Base-by-base conservation (phyloP, 345 rosid species). In the Populus simonii region DNA sequence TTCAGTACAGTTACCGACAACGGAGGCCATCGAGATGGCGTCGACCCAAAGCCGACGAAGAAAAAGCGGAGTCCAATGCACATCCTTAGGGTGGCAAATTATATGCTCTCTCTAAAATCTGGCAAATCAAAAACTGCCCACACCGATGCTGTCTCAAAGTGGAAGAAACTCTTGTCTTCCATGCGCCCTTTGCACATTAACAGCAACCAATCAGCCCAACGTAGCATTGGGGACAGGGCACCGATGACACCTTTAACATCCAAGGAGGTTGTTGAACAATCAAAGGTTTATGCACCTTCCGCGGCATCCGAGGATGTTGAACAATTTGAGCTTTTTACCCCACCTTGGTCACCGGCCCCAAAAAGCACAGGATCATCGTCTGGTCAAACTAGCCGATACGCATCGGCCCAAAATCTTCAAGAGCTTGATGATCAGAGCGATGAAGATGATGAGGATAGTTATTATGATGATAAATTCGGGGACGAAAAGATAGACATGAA, bases 61-160 rank as follows among this genome's bases (percentile, higher is more conserved):
- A 85, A 84, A 39, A n/a, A 62, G 76, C 82, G 84, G 22, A 82
- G 91, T 29, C 76, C 88, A 5, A 51, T 88, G 81, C 82, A 84
- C 72, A 5, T 92, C 31, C n/a, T 92, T 67, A 83, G 84, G 85
- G 84, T 76, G 3, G 87, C 88, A 5, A 53, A 90, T 76, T 83
- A 73, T 80, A 79, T 90, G 87, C 55, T 90, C 8, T 83, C 85
- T 51, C 78, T 79, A 25, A 77, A 79, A 57, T 69, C 87, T 8
- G 25, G 81, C 8, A 87, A 83, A 57, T 82, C 89, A 15, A 80
- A 90, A 27, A 43, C 85, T 72, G 38, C 79, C 55, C 70, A 71
- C 0, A 17, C 61, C 7, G 79, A 82, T 57, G 78, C 53, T 39
- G 79, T 73, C 20, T 68, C 83, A 1, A 83, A 61, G 29, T 74